Base-by-base conservation (phyloP, 179 eudicot genomes). In the Kewa caespitosa region DNA sequence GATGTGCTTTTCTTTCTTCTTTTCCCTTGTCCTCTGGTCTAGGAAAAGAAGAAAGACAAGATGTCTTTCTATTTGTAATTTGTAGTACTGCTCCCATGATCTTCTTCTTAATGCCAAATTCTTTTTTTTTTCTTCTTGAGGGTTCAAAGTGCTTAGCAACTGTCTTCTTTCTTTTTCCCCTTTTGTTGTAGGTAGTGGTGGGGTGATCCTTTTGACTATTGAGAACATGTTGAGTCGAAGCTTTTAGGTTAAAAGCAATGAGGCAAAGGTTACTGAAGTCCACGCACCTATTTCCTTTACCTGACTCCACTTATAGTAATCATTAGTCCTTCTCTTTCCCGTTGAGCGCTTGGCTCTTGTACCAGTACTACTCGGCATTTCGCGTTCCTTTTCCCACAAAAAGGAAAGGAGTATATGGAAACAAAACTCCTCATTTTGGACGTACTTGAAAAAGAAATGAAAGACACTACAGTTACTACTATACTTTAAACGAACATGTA, bases 11-110 rank as follows among this genome's bases (percentile, higher is more conserved):
- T 78, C 80, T 82, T 79, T 70, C 77, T 84, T 78, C 81, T 83
- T 80, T 70, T 87, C 61, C 80, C 66, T 65, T 55, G 38, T 72
- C 61, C 64, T 64, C 67, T n/a, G n/a, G 14, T 42, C 70, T 70
- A 55, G 87, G 85, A 83, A 86, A 84, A 86, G 88, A 83, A 81
- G 85, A 86, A 85, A 85, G 88, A 86, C 78, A 83, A 80, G 83
- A 66, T 78, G 76, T 74, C 78, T 80, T 72, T 75, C 75, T 37
- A 15, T n/a, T 76, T 76, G 80, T 66, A 80, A 76, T 70, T 18
- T 50, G 34, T 31, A 34, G 15, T 70, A n/a, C 46, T 38, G 22
- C 55, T 30, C n/a, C n/a, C n/a, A n/a, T 17, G 7, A 0, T 33
- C 54, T n/a, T 64, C 37, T 80, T 42, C 34, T 62, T 70, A 63